These are phyloP conservation scores for Melaleuca alternifolia DNA, from an alignment of 345 rosid species.

Conservation along the genomic window DNA sequence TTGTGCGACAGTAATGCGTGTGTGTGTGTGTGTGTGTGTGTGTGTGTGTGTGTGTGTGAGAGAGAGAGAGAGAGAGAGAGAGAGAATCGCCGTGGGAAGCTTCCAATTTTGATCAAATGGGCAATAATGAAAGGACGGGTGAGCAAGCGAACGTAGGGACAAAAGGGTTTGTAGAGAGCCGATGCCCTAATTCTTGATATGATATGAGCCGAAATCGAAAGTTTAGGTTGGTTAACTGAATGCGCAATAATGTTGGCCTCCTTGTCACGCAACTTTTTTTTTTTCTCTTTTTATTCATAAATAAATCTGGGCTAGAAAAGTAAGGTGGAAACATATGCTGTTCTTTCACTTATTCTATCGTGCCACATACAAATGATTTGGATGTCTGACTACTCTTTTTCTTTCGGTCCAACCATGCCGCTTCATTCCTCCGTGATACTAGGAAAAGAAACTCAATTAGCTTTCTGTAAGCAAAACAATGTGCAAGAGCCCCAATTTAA, in stretches of 20 bases:
- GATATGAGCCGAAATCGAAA: not conserved
- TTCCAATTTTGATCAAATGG: not conserved
- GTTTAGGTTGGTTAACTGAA: not conserved
- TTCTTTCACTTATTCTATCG: not conserved
- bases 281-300: not conserved
- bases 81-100: not conserved
- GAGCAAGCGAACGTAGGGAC: not conserved
- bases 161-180: not conserved
- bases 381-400: not conserved
- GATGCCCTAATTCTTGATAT: not conserved
- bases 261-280: not conserved
- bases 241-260: not conserved
- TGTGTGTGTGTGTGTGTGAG: not conserved
- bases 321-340: not conserved
- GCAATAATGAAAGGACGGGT: not conserved
- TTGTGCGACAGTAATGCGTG: not conserved
- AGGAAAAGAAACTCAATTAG: not conserved
- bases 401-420: not conserved
- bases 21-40: no score
- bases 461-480: not conserved
- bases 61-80: not conserved
- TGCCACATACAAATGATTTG: not conserved
- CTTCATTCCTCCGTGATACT: not conserved
- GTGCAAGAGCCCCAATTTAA: not conserved
- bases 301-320: not conserved